Evolutionary conservation across 177 flowering plant species (phyloP), one percentile per base, ranked within the genome.

Genomic region (Tripterygium wilfordii): DNA sequence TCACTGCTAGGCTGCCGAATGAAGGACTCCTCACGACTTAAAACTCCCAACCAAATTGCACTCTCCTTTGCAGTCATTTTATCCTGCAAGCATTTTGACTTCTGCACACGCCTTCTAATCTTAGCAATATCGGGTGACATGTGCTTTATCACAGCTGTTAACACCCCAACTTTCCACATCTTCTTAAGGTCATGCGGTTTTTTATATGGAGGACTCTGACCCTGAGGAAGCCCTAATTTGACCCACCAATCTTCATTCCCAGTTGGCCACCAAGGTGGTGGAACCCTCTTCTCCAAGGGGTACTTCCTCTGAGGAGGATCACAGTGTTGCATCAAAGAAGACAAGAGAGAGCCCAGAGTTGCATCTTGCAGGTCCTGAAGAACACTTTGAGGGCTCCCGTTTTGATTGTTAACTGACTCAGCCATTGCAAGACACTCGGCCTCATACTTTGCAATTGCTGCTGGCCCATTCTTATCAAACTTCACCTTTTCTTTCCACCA

Each of bases 401-500:
- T 62, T 43, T 61, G 35, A 42, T 45, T 66, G 23, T 33, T 61
- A 29, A 51, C 74, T n/a, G 72, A 60, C 25, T 69, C 68, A 10
- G 36, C 59, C 38, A 50, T 56, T 23, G 75, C 69, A 36, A 74
- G 55, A 48, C 76, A 69, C 27, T 79, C 88, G 0, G 77, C 77
- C 38, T 82, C 85, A 48, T 77, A 72, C 65, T 79, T 77, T 6
- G 72, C 58, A 29, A 82, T 77, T 4, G 88, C 88, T 10, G 88
- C 85, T 3, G 85, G 88, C 14, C 88, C 88, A 56, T 82, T 82
- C 64, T 79, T 79, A 49, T 82, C 88, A 51, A 82, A 82, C 53
- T 77, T 82, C 18, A 82, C 88, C 65, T 82, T 79, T 49, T 82
- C 88, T 32, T 82, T 82, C 85, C 88, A 82, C 88, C 88, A 82